phyloP scores from a whole-genome alignment of 345 rosid species.

The Syzygium oleosum region DNA sequence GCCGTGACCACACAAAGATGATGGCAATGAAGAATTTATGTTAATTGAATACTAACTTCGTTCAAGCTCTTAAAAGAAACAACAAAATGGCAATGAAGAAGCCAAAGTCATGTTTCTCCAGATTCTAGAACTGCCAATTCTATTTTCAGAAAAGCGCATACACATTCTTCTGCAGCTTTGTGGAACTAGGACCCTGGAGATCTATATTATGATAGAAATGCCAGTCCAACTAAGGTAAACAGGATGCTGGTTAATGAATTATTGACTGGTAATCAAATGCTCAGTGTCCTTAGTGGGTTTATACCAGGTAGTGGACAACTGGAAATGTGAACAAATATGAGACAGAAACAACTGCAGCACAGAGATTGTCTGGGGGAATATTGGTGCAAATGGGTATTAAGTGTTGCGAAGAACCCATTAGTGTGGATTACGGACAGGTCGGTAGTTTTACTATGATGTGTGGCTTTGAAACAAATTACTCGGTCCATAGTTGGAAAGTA shows the following conservation, averaged over 20 bases:
- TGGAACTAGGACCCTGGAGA: background rate
- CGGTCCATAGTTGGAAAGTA: background rate
- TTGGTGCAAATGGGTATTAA: background rate
- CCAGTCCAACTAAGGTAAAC: background rate
- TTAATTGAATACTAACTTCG: background rate
- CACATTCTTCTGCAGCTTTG: background rate
- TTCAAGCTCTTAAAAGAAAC: background rate
- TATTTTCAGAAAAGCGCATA: background rate
- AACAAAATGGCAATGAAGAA: background rate
- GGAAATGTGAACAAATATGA: background rate
- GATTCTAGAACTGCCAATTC: background rate
- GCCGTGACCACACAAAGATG: background rate
- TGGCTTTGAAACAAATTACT: background rate
- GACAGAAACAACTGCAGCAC: background rate
- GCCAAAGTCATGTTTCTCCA: background rate
- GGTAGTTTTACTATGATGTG: background rate
- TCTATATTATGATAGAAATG: background rate
- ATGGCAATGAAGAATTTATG: background rate
- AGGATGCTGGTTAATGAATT: background rate
- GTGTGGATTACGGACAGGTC: background rate
- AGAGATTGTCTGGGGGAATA: background rate
- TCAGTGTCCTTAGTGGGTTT: background rate
- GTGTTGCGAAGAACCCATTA: background rate
- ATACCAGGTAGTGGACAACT: background rate
- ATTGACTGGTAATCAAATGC: background rate